Percentiles rank a stretch among this genome's conserved stretches.
These are phyloP conservation scores for Aspergillus chevalieri DNA, from an alignment of 2,329 filamentous ascomycete species.

Conservation along the genomic window DNA sequence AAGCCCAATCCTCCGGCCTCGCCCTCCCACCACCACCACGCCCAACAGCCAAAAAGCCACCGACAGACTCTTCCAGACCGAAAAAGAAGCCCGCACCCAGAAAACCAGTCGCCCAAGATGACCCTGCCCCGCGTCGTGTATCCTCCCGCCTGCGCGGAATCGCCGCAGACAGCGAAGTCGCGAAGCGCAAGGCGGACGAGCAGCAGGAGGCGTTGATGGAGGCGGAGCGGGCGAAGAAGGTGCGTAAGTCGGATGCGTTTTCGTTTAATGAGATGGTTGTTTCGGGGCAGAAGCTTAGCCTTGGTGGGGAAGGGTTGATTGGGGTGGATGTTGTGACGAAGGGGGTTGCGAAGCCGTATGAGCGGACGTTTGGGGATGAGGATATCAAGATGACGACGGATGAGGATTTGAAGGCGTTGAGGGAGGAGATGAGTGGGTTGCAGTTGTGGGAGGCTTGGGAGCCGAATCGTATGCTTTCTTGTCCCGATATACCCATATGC, in stretches of 20 bases:
- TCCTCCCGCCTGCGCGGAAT: conserved; percentile 59
- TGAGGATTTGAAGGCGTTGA: conserved; percentile 64
- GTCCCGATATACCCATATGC: background rate
- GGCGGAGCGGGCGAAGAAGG: conserved; percentile 55
- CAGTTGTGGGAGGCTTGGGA: conserved; percentile 77
- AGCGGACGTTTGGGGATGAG: conserved; percentile 78
- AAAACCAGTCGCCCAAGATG: conserved; percentile 58
- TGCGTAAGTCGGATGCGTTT: conserved; percentile 61
- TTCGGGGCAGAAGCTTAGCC: conserved; percentile 66
- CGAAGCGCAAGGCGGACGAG: conserved; percentile 63
- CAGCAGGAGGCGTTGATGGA: conserved; percentile 53
- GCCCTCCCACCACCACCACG: conserved; percentile 48
- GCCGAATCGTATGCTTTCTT: conserved; percentile 59
- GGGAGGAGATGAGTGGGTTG: conserved; percentile 70
- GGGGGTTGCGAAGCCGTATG: conserved; percentile 68
- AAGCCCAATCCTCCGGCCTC: conserved; percentile 62
- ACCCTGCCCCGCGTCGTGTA: conserved; percentile 51
- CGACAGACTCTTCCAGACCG: conserved; percentile 44
- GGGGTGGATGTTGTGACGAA: conserved; percentile 53
- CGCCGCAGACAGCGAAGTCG: conserved; percentile 60
- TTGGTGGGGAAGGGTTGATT: conserved; percentile 60
- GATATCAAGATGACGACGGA: conserved; percentile 75
- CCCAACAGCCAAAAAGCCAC: conserved; percentile 44
- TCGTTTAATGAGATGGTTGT: conserved; percentile 72
- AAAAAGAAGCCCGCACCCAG: conserved; percentile 46